Conservation (phyloP, 1,139 yeast genomes). For the Pichia sp. region DNA sequence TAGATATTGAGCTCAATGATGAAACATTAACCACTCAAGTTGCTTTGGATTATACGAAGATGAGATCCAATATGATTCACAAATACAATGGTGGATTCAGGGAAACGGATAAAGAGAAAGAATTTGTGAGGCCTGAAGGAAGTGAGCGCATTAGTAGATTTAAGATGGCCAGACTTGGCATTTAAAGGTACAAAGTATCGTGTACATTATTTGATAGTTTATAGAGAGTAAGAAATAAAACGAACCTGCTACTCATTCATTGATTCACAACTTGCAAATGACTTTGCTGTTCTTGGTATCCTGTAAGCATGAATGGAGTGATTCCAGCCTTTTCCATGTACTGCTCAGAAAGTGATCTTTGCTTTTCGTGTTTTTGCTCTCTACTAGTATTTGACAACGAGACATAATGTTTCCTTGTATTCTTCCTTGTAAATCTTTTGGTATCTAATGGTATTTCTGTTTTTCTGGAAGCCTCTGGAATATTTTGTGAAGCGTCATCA, state of each 20-base stretch:
- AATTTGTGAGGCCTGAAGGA: slow-evolving; percentile 66
- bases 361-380: slow-evolving; percentile 3
- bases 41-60: slow-evolving; percentile 47
- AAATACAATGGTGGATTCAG: slow-evolving; percentile 39
- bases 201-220: background rate
- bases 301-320: slow-evolving; percentile 23
- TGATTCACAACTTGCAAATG: background rate
- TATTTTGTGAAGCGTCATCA: background rate
- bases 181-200: too few species aligned
- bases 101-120: slow-evolving; percentile 43
- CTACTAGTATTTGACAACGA: background rate
- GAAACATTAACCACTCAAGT: slow-evolving; percentile 39
- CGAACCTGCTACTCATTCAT: too few species aligned
- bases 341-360: slow-evolving; percentile 16
- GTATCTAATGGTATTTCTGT: slow-evolving; percentile 18
- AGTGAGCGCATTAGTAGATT: slow-evolving; percentile 54
- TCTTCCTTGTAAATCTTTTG: slow-evolving; percentile 17
- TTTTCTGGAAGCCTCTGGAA: background rate
- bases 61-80: slow-evolving; percentile 46
- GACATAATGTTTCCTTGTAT: background rate
- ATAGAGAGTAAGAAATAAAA: too few species aligned
- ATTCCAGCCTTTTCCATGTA: slow-evolving; percentile 20
- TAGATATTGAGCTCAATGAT: slow-evolving; percentile 28
- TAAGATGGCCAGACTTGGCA: slow-evolving; percentile 44
- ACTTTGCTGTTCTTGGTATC: slow-evolving; percentile 25